phyloP scores from a whole-genome alignment of 1,139 yeast species.

The Cylindricascospora bacillispora region DNA sequence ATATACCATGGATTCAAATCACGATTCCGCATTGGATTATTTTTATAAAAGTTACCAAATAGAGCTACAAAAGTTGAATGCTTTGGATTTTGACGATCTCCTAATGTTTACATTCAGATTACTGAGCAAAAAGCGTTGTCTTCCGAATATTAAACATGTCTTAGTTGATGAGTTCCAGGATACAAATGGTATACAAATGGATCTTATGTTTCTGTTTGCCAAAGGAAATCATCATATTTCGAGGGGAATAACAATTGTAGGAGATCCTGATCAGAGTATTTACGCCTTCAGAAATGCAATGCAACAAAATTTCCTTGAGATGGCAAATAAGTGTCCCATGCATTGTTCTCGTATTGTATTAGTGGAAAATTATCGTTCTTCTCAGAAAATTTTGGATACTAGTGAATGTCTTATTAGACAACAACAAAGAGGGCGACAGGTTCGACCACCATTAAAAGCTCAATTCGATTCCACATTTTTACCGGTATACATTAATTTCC shows the following conservation, averaged over 20 bases:
- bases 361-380: conserved; percentile 69
- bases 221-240: conserved; percentile 23
- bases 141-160: conserved; percentile 49
- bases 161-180: conserved; percentile 94
- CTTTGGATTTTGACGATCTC: conserved; percentile 78
- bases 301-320: conserved; percentile 47
- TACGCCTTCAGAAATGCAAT: conserved; percentile 81
- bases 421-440: conserved; percentile 35
- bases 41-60: conserved; percentile 44
- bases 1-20: conserved; percentile 21
- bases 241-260: conserved; percentile 70
- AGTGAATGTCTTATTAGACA: conserved; percentile 60
- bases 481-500: conserved; percentile 36
- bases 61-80: conserved; percentile 28
- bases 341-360: conserved; percentile 33
- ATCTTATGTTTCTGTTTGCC: conserved; percentile 51
- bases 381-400: conserved; percentile 47
- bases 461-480: conserved; percentile 32
- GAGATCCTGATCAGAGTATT: conserved; percentile 94
- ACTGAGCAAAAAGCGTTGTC: conserved; percentile 34
- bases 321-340: conserved; percentile 37
- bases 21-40: conserved; percentile 24
- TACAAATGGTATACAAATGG: conserved; percentile 65
- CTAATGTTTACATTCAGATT: conserved; percentile 43
- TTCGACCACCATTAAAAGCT: conserved; percentile 32